Percentiles rank a stretch among this genome's conserved stretches.
These are phyloP conservation scores for Daedaleopsis sinensis DNA, from an alignment of 768 basidiomycete genomes.

Conservation along the genomic window DNA sequence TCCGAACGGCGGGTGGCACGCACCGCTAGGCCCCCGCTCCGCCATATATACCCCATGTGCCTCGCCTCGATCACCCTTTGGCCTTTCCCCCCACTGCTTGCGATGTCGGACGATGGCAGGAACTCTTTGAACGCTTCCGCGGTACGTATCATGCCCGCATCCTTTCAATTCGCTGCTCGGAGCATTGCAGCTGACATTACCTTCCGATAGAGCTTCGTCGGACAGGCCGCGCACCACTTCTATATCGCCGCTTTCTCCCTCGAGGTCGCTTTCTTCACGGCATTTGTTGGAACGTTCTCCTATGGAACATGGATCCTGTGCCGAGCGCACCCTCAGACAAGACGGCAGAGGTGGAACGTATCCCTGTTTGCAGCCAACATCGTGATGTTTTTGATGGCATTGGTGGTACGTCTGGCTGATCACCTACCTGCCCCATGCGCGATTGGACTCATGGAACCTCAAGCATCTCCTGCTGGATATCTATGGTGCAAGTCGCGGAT, in stretches of 20 bases:
- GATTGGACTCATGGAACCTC: background rate
- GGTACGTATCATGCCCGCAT: background rate
- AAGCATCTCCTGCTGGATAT: slow-evolving; percentile 8
- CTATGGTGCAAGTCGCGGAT: background rate
- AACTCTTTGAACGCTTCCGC: background rate
- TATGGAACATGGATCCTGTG: slow-evolving; percentile 7
- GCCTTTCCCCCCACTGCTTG: background rate
- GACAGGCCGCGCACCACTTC: background rate
- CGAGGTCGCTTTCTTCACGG: background rate
- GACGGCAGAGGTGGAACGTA: background rate
- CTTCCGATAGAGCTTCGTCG: background rate
- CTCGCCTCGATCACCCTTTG: no score
- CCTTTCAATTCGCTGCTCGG: background rate
- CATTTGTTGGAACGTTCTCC: background rate
- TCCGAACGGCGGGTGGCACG: background rate
- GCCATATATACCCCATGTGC: no score
- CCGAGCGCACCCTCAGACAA: background rate
- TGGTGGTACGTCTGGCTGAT: background rate
- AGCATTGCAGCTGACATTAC: background rate
- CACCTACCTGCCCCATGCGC: background rate
- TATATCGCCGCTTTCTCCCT: background rate
- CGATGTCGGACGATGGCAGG: background rate
- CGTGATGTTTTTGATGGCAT: slow-evolving; percentile 8
- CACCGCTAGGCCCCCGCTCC: no score
- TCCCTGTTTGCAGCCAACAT: slow-evolving; percentile 6